A percentile compares a stretch with the other conserved stretches of the same genome.
phyloP scores from a whole-genome alignment of 495 filamentous ascomycete species.

The Neurospora sp. region DNA sequence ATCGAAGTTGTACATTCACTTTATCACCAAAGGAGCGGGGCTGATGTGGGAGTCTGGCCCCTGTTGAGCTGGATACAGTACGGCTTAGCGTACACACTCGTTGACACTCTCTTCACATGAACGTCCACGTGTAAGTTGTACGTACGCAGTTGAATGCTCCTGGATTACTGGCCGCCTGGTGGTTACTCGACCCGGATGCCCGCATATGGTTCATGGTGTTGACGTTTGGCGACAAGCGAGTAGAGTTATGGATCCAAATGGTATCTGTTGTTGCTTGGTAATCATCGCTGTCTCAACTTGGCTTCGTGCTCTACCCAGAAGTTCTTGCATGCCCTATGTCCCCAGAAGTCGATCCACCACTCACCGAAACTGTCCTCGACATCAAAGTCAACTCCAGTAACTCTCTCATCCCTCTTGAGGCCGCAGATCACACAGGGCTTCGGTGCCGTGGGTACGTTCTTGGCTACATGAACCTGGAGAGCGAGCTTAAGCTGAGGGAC shows the following conservation, averaged over 20 bases:
- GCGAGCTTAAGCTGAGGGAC: slow-evolving; percentile 62
- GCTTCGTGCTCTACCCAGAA: slow-evolving; percentile 76
- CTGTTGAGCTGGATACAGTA: not conserved
- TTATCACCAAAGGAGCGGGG: not conserved
- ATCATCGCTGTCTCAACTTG: slow-evolving; percentile 51
- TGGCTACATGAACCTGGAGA: slow-evolving; percentile 48
- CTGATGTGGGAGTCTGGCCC: not conserved
- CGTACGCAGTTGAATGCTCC: not conserved
- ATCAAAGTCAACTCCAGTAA: slow-evolving; percentile 60
- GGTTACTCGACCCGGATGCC: not conserved
- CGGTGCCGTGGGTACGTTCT: slow-evolving; percentile 57
- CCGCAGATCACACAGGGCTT: slow-evolving; percentile 84
- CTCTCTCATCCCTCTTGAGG: slow-evolving; percentile 73
- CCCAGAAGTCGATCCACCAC: slow-evolving; percentile 93
- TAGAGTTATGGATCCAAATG: not conserved
- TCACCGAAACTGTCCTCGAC: slow-evolving; percentile 87
- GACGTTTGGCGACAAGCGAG: not conserved
- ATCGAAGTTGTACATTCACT: not conserved
- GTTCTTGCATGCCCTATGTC: slow-evolving; percentile 64
- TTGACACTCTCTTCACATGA: not conserved
- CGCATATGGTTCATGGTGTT: not conserved
- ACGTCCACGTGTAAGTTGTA: not conserved
- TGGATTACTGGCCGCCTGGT: not conserved
- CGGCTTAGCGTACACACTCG: not conserved
- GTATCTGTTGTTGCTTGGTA: not conserved